A percentile compares a stretch with the other conserved stretches of the same genome.
These are phyloP conservation scores for Salvia rosmarinus DNA, from an alignment of 257 asterid species.

Conservation along the genomic window DNA sequence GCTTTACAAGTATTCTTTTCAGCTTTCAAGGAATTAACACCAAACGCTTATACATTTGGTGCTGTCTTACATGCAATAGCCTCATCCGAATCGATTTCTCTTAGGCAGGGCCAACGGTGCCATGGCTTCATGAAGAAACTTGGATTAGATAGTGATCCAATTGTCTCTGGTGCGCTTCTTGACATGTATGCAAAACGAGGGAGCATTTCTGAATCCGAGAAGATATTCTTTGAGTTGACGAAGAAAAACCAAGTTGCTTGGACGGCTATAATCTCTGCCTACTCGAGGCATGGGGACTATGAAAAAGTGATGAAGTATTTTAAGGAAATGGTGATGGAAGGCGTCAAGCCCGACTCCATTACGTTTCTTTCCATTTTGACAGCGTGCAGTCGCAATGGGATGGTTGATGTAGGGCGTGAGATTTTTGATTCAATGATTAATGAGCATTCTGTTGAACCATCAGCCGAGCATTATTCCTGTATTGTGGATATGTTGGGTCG, in stretches of 20 bases:
- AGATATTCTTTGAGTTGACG: slow-evolving; percentile 56
- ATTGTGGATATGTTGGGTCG: slow-evolving; percentile 93
- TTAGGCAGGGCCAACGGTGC: slow-evolving; percentile 68
- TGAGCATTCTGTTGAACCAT: slow-evolving; percentile 57
- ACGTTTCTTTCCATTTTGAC: slow-evolving; percentile 83
- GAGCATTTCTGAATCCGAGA: slow-evolving; percentile 68
- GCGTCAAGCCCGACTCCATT: slow-evolving; percentile 73
- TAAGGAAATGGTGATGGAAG: slow-evolving; percentile 58
- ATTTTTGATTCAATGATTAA: slow-evolving; percentile 67
- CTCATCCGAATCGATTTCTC: slow-evolving; percentile 78
- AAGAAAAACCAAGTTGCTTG: slow-evolving; percentile 71
- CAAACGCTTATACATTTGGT: slow-evolving; percentile 84
- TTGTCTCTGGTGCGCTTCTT: slow-evolving; percentile 77
- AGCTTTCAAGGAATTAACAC: slow-evolving; percentile 52
- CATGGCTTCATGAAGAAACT: slow-evolving; percentile 62
- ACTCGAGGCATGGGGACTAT: slow-evolving; percentile 82
- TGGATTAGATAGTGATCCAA: slow-evolving; percentile 59
- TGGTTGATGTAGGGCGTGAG: slow-evolving; percentile 64
- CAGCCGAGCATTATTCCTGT: slow-evolving; percentile 77
- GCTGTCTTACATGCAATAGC: slow-evolving; percentile 81
- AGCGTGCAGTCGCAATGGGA: slow-evolving; percentile 81
- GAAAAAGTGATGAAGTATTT: slow-evolving; percentile 71
- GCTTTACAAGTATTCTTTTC: slow-evolving; percentile 64
- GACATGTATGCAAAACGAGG: slow-evolving; percentile 98
- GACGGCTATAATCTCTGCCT: slow-evolving; percentile 90